Conservation (phyloP, 805 yeast species). For the Lipomyces sp. region DNA sequence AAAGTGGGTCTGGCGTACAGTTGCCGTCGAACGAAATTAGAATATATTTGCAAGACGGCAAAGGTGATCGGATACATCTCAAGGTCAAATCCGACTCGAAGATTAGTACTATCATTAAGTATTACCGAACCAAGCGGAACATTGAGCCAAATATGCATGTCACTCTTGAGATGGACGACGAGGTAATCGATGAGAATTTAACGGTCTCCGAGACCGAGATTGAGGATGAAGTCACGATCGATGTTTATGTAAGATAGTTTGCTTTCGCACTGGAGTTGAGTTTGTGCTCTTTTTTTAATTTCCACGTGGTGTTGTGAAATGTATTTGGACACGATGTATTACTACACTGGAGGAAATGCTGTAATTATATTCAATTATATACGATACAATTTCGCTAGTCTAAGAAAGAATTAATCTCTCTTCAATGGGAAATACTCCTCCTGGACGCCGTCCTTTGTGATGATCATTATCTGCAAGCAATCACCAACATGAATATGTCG, state of each 20-base stretch:
- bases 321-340: not conserved
- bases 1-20: not conserved
- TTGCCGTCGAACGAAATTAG: conserved; percentile 9
- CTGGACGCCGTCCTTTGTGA: conserved; percentile 90
- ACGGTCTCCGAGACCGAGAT: conserved; percentile 30
- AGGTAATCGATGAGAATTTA: conserved; percentile 12
- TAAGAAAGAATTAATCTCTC: conserved; percentile 64
- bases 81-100: conserved; percentile 20
- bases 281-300: not conserved
- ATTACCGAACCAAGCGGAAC: conserved; percentile 16
- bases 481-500: conserved; percentile 99
- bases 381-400: not conserved
- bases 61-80: conserved; percentile 24
- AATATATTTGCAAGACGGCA: conserved; percentile 28
- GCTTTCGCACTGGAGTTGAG: not conserved
- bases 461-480: conserved; percentile 86
- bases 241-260: conserved; percentile 24
- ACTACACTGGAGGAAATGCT: not conserved
- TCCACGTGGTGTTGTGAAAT: not conserved
- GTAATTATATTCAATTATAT: not conserved
- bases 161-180: conserved; percentile 31
- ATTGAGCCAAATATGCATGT: conserved; percentile 9
- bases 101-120: conserved; percentile 16
- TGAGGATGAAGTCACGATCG: conserved; percentile 38
- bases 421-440: conserved; percentile 83